Percentiles rank a stretch among this genome's conserved stretches.
Conservation (phyloP, 2,329 filamentous ascomycete genomes). For the Talaromyces sp. region DNA sequence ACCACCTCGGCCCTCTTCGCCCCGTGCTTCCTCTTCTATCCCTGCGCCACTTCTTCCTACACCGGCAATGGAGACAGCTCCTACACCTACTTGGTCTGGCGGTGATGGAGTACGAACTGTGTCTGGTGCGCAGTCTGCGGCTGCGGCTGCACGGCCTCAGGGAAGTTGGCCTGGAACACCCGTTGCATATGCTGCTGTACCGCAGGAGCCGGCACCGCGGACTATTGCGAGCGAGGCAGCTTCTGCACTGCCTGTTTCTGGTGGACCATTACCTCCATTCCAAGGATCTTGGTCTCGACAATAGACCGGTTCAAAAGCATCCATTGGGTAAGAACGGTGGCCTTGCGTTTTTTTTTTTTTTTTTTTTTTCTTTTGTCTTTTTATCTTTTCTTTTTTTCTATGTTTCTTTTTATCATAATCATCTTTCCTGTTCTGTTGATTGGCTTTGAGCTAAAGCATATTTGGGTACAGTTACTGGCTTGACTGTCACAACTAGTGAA, state of each 20-base stretch:
- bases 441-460: neutral
- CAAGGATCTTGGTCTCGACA: slow-evolving; percentile 25
- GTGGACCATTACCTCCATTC: slow-evolving; percentile 22
- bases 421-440: neutral
- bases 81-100: slow-evolving; percentile 14
- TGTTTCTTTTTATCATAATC: slow-evolving; percentile 1
- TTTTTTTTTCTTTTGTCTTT: slow-evolving; percentile 9
- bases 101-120: slow-evolving; percentile 13
- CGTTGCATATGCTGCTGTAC: slow-evolving; percentile 16
- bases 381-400: slow-evolving; percentile 1
- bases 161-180: slow-evolving; percentile 20
- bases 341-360: slow-evolving; percentile 17
- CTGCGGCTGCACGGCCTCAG: slow-evolving; percentile 13
- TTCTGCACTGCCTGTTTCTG: slow-evolving; percentile 19
- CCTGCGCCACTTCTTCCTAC: slow-evolving; percentile 4
- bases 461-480: slow-evolving; percentile 19
- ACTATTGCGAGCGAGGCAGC: slow-evolving; percentile 9
- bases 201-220: neutral
- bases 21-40: slow-evolving; percentile 15
- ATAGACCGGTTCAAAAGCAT: slow-evolving; percentile 2
- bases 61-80: slow-evolving; percentile 9
- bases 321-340: neutral
- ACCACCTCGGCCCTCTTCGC: slow-evolving; percentile 36
- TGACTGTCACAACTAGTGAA: slow-evolving; percentile 15
- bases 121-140: slow-evolving; percentile 8